Evolutionary conservation across 352 stramenopile genomes (phyloP).

Genomic region (Phytophthora colocasiae): DNA sequence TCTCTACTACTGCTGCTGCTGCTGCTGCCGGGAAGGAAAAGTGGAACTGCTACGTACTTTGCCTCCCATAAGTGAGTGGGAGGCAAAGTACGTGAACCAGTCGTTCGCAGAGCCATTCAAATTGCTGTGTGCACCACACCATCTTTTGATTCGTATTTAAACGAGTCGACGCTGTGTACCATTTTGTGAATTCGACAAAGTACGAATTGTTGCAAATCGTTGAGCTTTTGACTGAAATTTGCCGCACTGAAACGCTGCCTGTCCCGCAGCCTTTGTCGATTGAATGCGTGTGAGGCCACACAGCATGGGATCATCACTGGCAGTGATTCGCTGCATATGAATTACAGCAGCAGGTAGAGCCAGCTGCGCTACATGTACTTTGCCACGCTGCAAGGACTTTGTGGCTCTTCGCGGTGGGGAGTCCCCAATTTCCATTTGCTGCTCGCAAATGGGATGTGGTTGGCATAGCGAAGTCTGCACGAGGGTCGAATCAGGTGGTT

Average conservation of each 20-base stretch:
- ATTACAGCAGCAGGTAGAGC: slow-evolving; percentile 14
- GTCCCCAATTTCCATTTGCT: background rate
- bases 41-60: slow-evolving; percentile 12
- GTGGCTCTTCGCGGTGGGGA: slow-evolving; percentile 6
- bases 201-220: slow-evolving; percentile 21
- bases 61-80: background rate
- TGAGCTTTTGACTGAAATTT: slow-evolving; percentile 12
- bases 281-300: slow-evolving; percentile 11
- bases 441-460: too few species aligned
- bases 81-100: slow-evolving; percentile 20
- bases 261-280: background rate
- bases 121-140: too few species aligned
- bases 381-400: slow-evolving; percentile 8
- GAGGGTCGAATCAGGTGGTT: slow-evolving; percentile 9
- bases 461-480: background rate
- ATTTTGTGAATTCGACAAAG: background rate
- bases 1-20: background rate
- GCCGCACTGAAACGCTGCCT: slow-evolving; percentile 8
- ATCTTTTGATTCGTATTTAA: background rate
- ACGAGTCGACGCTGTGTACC: background rate
- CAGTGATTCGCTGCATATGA: too few species aligned
- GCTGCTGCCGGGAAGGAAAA: slow-evolving; percentile 22
- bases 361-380: slow-evolving; percentile 23
- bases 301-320: slow-evolving; percentile 22
- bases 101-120: slow-evolving; percentile 36